These are phyloP conservation scores for Myriosclerotinia duriaeana DNA, from an alignment of 2,329 filamentous ascomycete species.

Conservation along the genomic window DNA sequence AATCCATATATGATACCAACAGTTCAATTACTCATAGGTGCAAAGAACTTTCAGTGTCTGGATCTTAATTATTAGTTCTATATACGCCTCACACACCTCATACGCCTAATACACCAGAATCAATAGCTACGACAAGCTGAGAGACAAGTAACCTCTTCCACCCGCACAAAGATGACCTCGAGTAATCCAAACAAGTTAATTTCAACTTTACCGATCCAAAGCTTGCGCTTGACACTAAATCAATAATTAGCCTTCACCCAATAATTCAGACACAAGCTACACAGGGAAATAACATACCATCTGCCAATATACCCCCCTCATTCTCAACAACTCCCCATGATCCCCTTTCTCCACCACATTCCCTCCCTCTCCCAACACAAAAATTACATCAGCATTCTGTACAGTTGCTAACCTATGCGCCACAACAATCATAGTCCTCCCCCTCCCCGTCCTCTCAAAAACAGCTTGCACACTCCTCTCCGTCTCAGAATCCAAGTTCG, in stretches of 20 bases:
- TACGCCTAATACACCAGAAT: background rate
- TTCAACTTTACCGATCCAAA: conserved; percentile 13
- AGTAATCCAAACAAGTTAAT: background rate
- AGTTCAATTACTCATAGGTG: too few species aligned
- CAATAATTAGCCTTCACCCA: conserved; percentile 15
- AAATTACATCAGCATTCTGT: conserved; percentile 58
- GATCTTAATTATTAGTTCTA: too few species aligned
- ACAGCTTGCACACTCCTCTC: conserved; percentile 62
- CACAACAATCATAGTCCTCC: conserved; percentile 73
- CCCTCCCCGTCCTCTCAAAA: conserved; percentile 61
- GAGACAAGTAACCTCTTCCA: background rate
- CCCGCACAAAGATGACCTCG: background rate
- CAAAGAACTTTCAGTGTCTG: too few species aligned
- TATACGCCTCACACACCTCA: too few species aligned
- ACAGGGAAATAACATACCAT: conserved; percentile 31
- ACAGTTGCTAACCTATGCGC: conserved; percentile 76
- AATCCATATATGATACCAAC: too few species aligned
- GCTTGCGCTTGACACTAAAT: conserved; percentile 30
- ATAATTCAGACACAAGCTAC: background rate
- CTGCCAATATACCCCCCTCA: conserved; percentile 37
- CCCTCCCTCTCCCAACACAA: conserved; percentile 36
- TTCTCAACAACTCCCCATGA: conserved; percentile 32
- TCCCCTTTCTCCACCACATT: conserved; percentile 36
- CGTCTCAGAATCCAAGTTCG: conserved; percentile 54
- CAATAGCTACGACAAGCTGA: background rate